phyloP scores from a whole-genome alignment of 2,329 filamentous ascomycete species.

The Scleromitrula shiraiana region DNA sequence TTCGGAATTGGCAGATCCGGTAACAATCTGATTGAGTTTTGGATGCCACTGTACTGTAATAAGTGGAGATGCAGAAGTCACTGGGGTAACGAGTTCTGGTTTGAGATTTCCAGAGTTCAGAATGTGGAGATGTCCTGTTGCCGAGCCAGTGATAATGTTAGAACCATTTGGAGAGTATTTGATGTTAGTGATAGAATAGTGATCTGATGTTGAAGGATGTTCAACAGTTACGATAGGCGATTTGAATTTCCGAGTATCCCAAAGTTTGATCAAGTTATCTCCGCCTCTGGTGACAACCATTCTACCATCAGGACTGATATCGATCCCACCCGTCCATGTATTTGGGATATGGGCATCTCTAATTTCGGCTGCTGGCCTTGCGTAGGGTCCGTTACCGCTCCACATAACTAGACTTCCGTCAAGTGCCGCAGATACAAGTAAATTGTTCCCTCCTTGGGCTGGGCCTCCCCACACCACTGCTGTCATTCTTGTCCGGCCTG shows the following conservation, averaged over 20 bases:
- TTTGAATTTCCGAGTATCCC: slow-evolving; percentile 96
- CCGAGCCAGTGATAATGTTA: slow-evolving; percentile 82
- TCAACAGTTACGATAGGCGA: slow-evolving; percentile 71
- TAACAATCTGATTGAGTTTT: slow-evolving; percentile 92
- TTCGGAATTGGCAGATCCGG: slow-evolving; percentile 84
- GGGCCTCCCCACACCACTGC: slow-evolving; percentile 79
- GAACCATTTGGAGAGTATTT: slow-evolving; percentile 78
- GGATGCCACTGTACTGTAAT: slow-evolving; percentile 87
- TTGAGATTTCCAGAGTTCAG: slow-evolving; percentile 86
- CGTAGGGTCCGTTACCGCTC: slow-evolving; percentile 78
- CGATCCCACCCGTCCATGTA: slow-evolving; percentile 88
- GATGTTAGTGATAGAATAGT: slow-evolving; percentile 81
- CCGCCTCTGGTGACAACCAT: slow-evolving; percentile 87
- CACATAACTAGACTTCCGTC: slow-evolving; percentile 92
- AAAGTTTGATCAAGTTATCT: slow-evolving; percentile 88
- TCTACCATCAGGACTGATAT: slow-evolving; percentile 83
- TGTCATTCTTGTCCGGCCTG: slow-evolving; percentile 89
- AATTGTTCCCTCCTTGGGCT: slow-evolving; percentile 65
- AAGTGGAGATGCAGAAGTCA: slow-evolving; percentile 78
- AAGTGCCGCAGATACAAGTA: slow-evolving; percentile 74
- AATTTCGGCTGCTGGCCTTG: slow-evolving; percentile 74
- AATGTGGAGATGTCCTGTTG: slow-evolving; percentile 80
- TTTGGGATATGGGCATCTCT: slow-evolving; percentile 71
- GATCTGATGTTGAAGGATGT: slow-evolving; percentile 74
- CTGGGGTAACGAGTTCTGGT: slow-evolving; percentile 74